Percentiles rank a stretch among this genome's conserved stretches.
phyloP scores from a whole-genome alignment of 2,329 filamentous ascomycete species.

The Diplocarpon mali region DNA sequence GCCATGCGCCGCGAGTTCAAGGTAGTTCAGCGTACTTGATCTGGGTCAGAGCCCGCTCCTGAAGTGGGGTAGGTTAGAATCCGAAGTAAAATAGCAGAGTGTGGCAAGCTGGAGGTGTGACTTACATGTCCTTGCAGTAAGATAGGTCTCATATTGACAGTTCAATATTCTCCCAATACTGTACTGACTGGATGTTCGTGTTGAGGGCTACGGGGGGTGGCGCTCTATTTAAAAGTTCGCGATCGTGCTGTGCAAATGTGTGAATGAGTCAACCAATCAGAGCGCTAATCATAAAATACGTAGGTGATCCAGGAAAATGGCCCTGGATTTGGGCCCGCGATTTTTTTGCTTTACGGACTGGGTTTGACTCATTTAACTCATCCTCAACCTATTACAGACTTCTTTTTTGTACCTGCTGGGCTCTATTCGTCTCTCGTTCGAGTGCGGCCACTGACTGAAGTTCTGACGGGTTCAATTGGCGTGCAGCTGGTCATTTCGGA shows the following conservation, averaged over 20 bases:
- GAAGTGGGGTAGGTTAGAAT: slow-evolving; percentile 28
- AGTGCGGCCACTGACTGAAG: background rate
- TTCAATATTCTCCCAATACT: slow-evolving; percentile 5
- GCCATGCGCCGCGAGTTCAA: slow-evolving; percentile 4
- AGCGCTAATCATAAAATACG: background rate
- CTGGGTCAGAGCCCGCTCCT: slow-evolving; percentile 90
- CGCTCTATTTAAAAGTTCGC: slow-evolving; percentile 8
- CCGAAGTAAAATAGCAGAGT: background rate
- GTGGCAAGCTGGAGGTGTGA: slow-evolving; percentile 8
- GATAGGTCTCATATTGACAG: slow-evolving; percentile 82
- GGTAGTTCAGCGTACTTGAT: slow-evolving; percentile 53
- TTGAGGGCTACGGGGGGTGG: background rate
- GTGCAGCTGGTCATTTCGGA: background rate
- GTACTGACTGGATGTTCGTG: background rate
- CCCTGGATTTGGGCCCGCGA: background rate
- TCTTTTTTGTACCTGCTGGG: background rate
- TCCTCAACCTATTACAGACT: background rate
- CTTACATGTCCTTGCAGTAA: slow-evolving; percentile 82
- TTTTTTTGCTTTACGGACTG: background rate
- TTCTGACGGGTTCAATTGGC: slow-evolving; percentile 1
- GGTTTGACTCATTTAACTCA: background rate
- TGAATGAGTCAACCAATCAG: slow-evolving; percentile 4
- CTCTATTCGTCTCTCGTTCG: background rate
- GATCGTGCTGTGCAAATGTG: slow-evolving; percentile 5
- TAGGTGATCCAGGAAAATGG: background rate